Evolutionary conservation across 2,329 filamentous ascomycete species (phyloP).

Genomic region (Paraconiothyrium sp.): DNA sequence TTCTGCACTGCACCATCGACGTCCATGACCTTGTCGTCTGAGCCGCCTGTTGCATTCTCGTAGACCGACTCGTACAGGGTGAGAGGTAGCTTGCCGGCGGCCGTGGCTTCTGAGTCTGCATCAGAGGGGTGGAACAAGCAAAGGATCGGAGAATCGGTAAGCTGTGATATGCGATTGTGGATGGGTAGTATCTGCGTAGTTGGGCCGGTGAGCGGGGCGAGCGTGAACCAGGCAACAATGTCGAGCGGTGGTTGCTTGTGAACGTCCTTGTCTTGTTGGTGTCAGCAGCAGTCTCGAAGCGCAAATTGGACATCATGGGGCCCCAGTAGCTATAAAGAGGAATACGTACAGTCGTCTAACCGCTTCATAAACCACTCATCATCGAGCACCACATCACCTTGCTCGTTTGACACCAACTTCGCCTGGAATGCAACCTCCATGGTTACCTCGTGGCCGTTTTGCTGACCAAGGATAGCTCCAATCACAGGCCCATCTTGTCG

Average conservation of each 20-base stretch:
- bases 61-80: conserved; percentile 86
- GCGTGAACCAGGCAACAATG: conserved; percentile 91
- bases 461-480: conserved; percentile 89
- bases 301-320: background rate
- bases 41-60: conserved; percentile 43
- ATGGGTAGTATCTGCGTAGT: conserved; percentile 73
- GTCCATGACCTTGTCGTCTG: conserved; percentile 54
- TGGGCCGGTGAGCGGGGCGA: conserved; percentile 78
- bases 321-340: background rate
- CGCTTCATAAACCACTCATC: conserved; percentile 77
- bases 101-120: conserved; percentile 60
- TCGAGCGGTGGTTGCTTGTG: conserved; percentile 82
- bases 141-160: conserved; percentile 86
- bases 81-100: conserved; percentile 84
- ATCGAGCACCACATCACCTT: conserved; percentile 71
- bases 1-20: conserved; percentile 71
- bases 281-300: conserved; percentile 19
- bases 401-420: conserved; percentile 57
- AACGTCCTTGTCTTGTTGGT: conserved; percentile 79
- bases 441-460: conserved; percentile 88
- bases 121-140: conserved; percentile 82
- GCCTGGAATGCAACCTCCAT: conserved; percentile 94
- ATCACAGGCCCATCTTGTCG: conserved; percentile 78
- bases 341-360: conserved; percentile 80
- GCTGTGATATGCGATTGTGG: conserved; percentile 77